Percentiles rank a stretch among this genome's conserved stretches.
Conservation (phyloP, 2,329 filamentous ascomycete species). For the Xylaria polymorpha region DNA sequence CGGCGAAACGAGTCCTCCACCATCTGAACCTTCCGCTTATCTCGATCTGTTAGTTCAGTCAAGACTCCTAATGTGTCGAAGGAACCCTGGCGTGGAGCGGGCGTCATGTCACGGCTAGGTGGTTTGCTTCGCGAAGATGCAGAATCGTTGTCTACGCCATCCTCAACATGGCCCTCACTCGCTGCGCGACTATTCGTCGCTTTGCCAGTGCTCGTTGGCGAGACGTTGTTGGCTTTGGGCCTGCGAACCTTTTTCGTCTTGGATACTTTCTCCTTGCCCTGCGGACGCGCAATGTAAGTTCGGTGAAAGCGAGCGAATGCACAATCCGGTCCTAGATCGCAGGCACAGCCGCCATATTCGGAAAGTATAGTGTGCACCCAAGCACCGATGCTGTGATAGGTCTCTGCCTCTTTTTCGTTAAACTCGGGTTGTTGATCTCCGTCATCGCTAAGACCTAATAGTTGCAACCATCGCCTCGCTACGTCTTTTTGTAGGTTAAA, state of each 20-base stretch:
- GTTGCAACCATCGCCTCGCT: constrained; percentile 65
- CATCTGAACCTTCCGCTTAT: constrained; percentile 75
- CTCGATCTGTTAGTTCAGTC: constrained; percentile 72
- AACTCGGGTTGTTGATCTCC: constrained; percentile 60
- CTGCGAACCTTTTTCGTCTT: constrained; percentile 67
- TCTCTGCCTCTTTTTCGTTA: constrained; percentile 68
- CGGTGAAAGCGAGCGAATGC: constrained; percentile 73
- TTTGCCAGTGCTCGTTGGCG: constrained; percentile 71
- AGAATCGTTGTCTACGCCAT: constrained; percentile 66
- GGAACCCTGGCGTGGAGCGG: constrained; percentile 67
- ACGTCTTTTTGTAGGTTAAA: constrained; percentile 70
- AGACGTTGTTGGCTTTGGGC: constrained; percentile 65
- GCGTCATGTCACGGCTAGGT: constrained; percentile 73
- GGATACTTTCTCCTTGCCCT: constrained; percentile 52
- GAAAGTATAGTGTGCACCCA: constrained; percentile 78
- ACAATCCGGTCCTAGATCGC: constrained; percentile 71
- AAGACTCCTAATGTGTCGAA: constrained; percentile 70
- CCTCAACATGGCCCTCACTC: constrained; percentile 70
- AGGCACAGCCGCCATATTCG: constrained; percentile 84
- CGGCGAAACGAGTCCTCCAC: constrained; percentile 72
- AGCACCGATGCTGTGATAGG: constrained; percentile 66
- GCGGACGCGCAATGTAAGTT: constrained; percentile 63
- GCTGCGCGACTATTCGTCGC: constrained; percentile 72
- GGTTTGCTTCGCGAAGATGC: constrained; percentile 71
- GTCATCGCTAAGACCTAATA: constrained; percentile 72